Evolutionary conservation across 371 early-diverging fungal species (phyloP).

Genomic region (Rhizopus delemar): DNA sequence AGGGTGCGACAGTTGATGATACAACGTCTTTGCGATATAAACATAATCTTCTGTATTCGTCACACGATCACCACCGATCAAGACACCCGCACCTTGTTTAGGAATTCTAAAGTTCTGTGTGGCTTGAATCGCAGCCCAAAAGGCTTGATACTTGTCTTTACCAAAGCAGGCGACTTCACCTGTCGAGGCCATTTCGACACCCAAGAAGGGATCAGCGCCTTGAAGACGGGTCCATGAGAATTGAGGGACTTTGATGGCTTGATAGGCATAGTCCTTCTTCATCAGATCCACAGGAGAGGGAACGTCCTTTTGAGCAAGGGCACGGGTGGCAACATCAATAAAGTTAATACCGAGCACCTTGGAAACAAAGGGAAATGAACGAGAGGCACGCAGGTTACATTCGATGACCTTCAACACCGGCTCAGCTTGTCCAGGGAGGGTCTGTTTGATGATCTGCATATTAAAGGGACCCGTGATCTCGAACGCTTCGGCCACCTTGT

Average conservation of each 20-base stretch:
- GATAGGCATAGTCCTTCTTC: slow-evolving; percentile 63
- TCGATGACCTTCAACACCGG: slow-evolving; percentile 96
- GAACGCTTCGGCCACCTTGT: slow-evolving; percentile 86
- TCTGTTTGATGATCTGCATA: slow-evolving; percentile 94
- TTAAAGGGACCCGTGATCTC: slow-evolving; percentile 95
- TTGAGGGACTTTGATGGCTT: slow-evolving; percentile 93
- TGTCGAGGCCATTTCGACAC: slow-evolving; percentile 98
- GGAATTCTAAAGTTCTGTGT: slow-evolving; percentile 84
- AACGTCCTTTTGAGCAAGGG: slow-evolving; percentile 72
- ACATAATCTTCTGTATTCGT: slow-evolving; percentile 70
- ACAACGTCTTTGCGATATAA: slow-evolving; percentile 65
- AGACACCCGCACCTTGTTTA: slow-evolving; percentile 87
- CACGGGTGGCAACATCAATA: slow-evolving; percentile 91
- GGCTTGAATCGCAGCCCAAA: slow-evolving; percentile 87
- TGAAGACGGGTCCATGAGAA: slow-evolving; percentile 92
- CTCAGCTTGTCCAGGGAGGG: slow-evolving; percentile 28
- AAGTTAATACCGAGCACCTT: slow-evolving; percentile 92
- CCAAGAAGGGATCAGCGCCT: slow-evolving; percentile 94
- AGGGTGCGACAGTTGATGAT: slow-evolving; percentile 63
- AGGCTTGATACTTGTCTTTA: slow-evolving; percentile 92
- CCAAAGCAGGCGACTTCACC: slow-evolving; percentile 99
- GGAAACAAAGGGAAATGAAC: slow-evolving; percentile 95
- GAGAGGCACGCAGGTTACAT: slow-evolving; percentile 94
- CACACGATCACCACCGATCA: slow-evolving; percentile 81
- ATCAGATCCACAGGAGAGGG: slow-evolving; percentile 67